Percentiles rank a stretch among this genome's conserved stretches.
These are phyloP conservation scores for Prunus mira DNA, from an alignment of 306 rosid species.

Conservation along the genomic window DNA sequence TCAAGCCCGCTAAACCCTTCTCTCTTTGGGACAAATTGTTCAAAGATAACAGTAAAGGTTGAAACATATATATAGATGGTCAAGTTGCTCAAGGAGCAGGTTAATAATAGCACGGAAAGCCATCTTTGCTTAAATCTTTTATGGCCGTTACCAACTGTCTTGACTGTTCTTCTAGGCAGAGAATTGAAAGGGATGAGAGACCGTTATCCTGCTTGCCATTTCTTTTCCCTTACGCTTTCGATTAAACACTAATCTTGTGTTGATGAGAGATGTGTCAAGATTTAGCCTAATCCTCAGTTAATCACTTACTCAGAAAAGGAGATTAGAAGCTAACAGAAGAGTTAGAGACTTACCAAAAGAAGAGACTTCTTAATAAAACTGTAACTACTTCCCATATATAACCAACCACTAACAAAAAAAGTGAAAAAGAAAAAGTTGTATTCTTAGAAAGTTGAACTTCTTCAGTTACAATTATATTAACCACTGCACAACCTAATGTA, in stretches of 20 bases:
- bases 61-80: background rate
- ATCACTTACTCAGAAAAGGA: background rate
- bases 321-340: background rate
- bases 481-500: no score
- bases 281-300: background rate
- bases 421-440: background rate
- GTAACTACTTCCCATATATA: background rate
- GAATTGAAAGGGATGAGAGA: background rate
- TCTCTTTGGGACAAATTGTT: background rate
- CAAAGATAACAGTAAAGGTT: background rate
- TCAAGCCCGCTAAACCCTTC: background rate
- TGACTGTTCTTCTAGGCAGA: background rate
- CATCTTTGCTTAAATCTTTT: background rate
- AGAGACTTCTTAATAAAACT: background rate
- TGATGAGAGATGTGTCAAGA: background rate
- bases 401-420: background rate
- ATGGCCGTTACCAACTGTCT: background rate
- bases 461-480: no score
- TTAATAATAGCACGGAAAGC: background rate
- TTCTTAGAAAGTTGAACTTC: background rate
- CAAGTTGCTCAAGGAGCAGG: conserved; percentile 1
- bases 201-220: background rate
- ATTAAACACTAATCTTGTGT: conserved; percentile 20
- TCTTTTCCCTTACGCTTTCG: background rate
- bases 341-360: background rate